These are phyloP conservation scores for Lactarius tabidus DNA, from an alignment of 768 basidiomycete genomes.

Conservation along the genomic window DNA sequence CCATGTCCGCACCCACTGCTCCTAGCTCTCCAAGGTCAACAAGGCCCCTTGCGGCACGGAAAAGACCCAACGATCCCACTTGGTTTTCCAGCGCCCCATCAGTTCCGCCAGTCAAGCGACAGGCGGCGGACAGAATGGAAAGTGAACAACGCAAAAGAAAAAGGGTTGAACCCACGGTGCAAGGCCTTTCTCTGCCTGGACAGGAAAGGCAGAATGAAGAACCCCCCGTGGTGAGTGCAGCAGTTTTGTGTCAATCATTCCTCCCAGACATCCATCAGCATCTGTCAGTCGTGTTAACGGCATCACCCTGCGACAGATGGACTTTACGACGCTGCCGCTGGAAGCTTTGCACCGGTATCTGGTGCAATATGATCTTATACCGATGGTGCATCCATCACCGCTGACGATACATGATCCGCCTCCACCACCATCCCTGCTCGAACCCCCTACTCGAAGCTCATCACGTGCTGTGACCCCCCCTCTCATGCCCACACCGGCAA, in stretches of 20 bases:
- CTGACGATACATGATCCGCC: slow-evolving; percentile 64
- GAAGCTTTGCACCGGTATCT: slow-evolving; percentile 68
- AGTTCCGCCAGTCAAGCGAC: slow-evolving; percentile 44
- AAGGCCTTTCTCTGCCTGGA: slow-evolving; percentile 21
- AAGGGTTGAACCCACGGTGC: slow-evolving; percentile 47
- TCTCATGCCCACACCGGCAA: slow-evolving; percentile 52
- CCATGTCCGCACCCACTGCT: slow-evolving; percentile 13
- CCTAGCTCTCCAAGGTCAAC: slow-evolving; percentile 16
- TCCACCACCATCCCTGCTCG: slow-evolving; percentile 56
- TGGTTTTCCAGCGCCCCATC: slow-evolving; percentile 44
- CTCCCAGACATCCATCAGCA: slow-evolving; percentile 1
- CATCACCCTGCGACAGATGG: slow-evolving; percentile 48
- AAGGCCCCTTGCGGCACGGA: slow-evolving; percentile 30
- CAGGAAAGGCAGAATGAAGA: slow-evolving; percentile 25
- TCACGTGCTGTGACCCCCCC: slow-evolving; percentile 52
- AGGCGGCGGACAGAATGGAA: slow-evolving; percentile 62
- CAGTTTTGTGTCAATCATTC: background rate
- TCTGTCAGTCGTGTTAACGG: slow-evolving; percentile 11
- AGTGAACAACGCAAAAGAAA: slow-evolving; percentile 77
- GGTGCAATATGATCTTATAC: slow-evolving; percentile 66
- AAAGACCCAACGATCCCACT: slow-evolving; percentile 45
- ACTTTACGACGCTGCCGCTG: slow-evolving; percentile 68
- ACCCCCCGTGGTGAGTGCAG: slow-evolving; percentile 19
- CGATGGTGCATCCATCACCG: slow-evolving; percentile 66
- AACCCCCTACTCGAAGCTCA: slow-evolving; percentile 38